Evolutionary conservation across 1,284 basidiomycete genomes (phyloP).

Genomic region (Papiliotrema terrestris): DNA sequence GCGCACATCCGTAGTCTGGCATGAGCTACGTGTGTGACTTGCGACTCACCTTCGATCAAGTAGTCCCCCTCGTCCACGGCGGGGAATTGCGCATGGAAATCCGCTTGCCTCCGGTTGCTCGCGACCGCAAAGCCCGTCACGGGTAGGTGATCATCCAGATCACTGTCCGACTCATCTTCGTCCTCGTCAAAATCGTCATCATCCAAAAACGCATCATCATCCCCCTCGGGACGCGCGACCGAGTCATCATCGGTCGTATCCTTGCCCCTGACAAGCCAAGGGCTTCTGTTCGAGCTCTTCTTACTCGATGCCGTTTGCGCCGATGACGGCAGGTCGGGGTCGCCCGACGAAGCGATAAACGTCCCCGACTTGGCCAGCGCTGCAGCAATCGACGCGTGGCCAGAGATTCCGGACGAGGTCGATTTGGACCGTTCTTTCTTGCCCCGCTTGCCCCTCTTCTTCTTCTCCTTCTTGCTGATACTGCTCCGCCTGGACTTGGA

Average conservation of each 20-base stretch:
- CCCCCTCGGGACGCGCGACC: conserved; percentile 13
- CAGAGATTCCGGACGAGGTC: conserved; percentile 14
- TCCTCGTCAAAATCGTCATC: conserved; percentile 55
- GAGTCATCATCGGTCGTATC: conserved; percentile 11
- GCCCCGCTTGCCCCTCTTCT: conserved; percentile 14
- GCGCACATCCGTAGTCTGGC: conserved; percentile 91
- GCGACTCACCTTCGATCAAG: conserved; percentile 81
- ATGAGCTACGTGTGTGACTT: conserved; percentile 13
- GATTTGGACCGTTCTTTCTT: conserved; percentile 25
- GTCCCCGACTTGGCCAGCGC: conserved; percentile 37
- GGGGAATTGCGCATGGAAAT: conserved; percentile 91
- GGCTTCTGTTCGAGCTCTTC: conserved; percentile 2
- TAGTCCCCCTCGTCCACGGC: conserved; percentile 92
- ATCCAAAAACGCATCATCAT: conserved; percentile 57
- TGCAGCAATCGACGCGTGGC: conserved; percentile 20
- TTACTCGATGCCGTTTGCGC: background rate
- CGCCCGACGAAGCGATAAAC: conserved; percentile 15
- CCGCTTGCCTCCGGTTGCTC: conserved; percentile 87
- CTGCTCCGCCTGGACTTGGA: background rate
- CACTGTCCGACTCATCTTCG: conserved; percentile 50
- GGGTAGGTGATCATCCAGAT: conserved; percentile 56
- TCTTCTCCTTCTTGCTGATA: background rate
- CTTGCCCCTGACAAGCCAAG: conserved; percentile 7
- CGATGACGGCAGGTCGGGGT: background rate
- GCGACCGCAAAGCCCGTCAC: conserved; percentile 94